Evolutionary conservation across 805 yeast species (phyloP).

Genomic region (Ogataea wickerhamii): DNA sequence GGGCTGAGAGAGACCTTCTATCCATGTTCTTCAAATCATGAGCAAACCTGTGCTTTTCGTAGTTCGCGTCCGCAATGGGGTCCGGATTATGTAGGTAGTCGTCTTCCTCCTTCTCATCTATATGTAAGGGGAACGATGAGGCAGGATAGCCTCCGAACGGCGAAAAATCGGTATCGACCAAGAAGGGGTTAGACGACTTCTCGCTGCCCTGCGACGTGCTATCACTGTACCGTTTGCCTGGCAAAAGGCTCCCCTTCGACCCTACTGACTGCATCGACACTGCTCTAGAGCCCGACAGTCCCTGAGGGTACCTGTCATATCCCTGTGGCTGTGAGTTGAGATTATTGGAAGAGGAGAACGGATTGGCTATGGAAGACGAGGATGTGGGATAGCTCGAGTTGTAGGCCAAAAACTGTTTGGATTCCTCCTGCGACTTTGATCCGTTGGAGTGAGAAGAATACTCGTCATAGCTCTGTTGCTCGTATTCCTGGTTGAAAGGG

Average conservation of each 20-base stretch:
- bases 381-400: constrained; percentile 26
- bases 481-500: constrained; percentile 32
- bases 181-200: constrained; percentile 36
- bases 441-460: constrained; percentile 22
- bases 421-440: constrained; percentile 20
- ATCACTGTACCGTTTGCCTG: constrained; percentile 14
- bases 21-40: constrained; percentile 67
- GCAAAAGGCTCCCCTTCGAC: constrained; percentile 28
- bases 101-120: constrained; percentile 93
- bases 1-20: constrained; percentile 55
- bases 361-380: constrained; percentile 28
- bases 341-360: constrained; percentile 29
- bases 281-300: constrained; percentile 52
- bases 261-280: constrained; percentile 47
- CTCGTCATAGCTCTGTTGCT: constrained; percentile 28
- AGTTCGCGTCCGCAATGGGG: constrained; percentile 85
- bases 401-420: constrained; percentile 20
- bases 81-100: constrained; percentile 96
- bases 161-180: constrained; percentile 61
- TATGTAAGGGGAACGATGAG: constrained; percentile 79
- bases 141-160: constrained; percentile 99
- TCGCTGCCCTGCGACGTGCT: constrained; percentile 21
- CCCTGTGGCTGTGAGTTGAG: constrained; percentile 39
- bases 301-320: constrained; percentile 65
- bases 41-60: constrained; percentile 65